phyloP scores from a whole-genome alignment of 2,329 filamentous ascomycete genomes.

The Epicoccum nigrum region DNA sequence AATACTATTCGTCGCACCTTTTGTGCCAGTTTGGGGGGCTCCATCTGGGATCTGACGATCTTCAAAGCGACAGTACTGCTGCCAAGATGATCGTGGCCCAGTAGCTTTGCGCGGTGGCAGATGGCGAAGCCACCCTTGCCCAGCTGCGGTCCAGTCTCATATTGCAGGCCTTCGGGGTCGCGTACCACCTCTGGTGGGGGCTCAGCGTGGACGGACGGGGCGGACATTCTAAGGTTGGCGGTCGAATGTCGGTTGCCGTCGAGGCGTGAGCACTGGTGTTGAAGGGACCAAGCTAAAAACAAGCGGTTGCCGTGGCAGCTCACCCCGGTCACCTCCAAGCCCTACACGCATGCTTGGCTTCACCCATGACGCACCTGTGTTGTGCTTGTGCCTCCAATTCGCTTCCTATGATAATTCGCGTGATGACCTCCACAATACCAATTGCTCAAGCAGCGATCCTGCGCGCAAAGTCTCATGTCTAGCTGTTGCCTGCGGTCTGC shows the following conservation, averaged over 20 bases:
- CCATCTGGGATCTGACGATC: conserved; percentile 83
- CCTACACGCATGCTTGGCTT: background rate
- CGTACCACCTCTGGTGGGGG: conserved; percentile 63
- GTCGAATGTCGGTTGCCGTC: conserved; percentile 26
- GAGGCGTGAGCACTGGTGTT: conserved; percentile 35
- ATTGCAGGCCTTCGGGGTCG: conserved; percentile 73
- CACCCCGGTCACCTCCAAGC: conserved; percentile 14
- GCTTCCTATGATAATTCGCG: too few relatives aligned
- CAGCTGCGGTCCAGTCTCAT: conserved; percentile 74
- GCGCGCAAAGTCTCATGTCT: too few relatives aligned
- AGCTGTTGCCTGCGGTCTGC: conserved; percentile 1
- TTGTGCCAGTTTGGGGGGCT: conserved; percentile 78
- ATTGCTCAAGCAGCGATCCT: too few relatives aligned
- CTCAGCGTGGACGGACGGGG: conserved; percentile 58
- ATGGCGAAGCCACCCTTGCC: conserved; percentile 85
- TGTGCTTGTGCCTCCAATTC: too few relatives aligned
- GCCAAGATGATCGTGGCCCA: conserved; percentile 60
- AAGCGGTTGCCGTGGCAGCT: conserved; percentile 6
- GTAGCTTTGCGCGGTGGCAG: conserved; percentile 74
- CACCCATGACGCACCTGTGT: background rate
- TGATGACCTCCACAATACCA: too few relatives aligned
- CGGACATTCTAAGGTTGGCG: conserved; percentile 40
- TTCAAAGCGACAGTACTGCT: conserved; percentile 76
- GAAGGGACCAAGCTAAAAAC: conserved; percentile 21
- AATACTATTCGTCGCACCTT: conserved; percentile 63